Conservation (phyloP, 257 asterid species). For the Primulina eburnea region DNA sequence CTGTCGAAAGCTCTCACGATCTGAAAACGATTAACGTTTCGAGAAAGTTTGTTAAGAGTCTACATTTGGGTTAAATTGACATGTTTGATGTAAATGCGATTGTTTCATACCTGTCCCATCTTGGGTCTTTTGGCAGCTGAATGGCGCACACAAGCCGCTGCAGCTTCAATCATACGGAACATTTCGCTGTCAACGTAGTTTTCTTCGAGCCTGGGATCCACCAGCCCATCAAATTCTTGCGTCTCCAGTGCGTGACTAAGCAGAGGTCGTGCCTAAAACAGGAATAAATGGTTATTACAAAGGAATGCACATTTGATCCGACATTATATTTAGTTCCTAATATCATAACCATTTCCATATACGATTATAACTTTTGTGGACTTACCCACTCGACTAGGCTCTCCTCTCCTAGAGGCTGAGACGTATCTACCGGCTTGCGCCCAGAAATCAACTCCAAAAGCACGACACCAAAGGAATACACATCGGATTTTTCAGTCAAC, state of each 20-base stretch:
- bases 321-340: not conserved
- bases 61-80: not conserved
- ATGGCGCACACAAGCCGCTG: slow-evolving; percentile 95
- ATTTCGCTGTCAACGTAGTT: slow-evolving; percentile 58
- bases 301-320: not conserved
- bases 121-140: slow-evolving; percentile 80
- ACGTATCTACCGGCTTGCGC: slow-evolving; percentile 87
- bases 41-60: not conserved
- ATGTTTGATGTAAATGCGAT: not conserved
- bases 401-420: slow-evolving; percentile 90
- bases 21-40: not conserved
- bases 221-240: slow-evolving; percentile 51
- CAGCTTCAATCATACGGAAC: slow-evolving; percentile 74
- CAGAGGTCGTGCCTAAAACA: slow-evolving; percentile 85
- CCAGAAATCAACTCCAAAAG: slow-evolving; percentile 85
- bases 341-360: not conserved
- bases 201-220: slow-evolving; percentile 72
- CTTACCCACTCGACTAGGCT: slow-evolving; percentile 96
- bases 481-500: slow-evolving; percentile 82
- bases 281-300: not conserved
- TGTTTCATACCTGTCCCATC: slow-evolving; percentile 74
- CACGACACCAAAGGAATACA: slow-evolving; percentile 88
- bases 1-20: slow-evolving; percentile 25
- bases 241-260: slow-evolving; percentile 62
- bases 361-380: not conserved